phyloP scores from a whole-genome alignment of 306 rosid genomes.

The Begonia fuchsioides region DNA sequence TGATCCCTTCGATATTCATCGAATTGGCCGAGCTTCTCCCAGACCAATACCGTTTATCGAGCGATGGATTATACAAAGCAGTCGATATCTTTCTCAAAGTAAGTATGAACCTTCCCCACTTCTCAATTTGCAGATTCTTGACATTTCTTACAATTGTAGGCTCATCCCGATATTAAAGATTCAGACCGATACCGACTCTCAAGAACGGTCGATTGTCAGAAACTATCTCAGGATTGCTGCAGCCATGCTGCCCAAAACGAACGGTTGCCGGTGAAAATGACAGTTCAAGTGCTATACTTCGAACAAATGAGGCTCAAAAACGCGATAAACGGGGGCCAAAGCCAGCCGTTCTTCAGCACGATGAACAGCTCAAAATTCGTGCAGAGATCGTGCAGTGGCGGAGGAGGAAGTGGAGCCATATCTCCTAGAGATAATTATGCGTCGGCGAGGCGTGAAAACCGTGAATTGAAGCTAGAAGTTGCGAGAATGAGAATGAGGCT shows the following conservation, averaged over 20 bases:
- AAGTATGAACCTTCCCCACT: conserved; percentile 2
- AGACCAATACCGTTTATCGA: conserved; percentile 70
- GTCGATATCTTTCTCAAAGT: conserved; percentile 94
- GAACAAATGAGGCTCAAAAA: conserved; percentile 88
- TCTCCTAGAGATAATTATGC: conserved; percentile 97
- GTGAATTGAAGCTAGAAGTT: conserved; percentile 91
- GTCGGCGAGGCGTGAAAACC: conserved; percentile 84
- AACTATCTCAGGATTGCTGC: conserved; percentile 88
- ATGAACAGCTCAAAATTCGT: conserved; percentile 55
- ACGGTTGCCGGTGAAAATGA: conserved; percentile 85
- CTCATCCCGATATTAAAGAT: conserved; percentile 85
- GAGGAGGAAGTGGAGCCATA: conserved; percentile 95
- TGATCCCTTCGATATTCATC: conserved; percentile 66
- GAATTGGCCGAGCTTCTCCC: conserved; percentile 78
- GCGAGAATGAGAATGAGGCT: conserved; percentile 98
- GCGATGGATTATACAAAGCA: conserved; percentile 90
- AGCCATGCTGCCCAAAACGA: conserved; percentile 98
- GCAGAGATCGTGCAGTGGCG: conserved; percentile 86
- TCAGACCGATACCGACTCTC: conserved; percentile 67
- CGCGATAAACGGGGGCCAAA: conserved; percentile 81
- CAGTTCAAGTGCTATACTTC: conserved; percentile 88
- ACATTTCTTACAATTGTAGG: conserved; percentile 23
- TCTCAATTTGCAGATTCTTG: not conserved
- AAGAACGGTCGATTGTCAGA: conserved; percentile 84
- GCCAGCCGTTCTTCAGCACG: conserved; percentile 63